Evolutionary conservation across 1,284 basidiomycete species (phyloP), one percentile per base, ranked within the genome.

Genomic region (Ceratobasidium theobromae): DNA sequence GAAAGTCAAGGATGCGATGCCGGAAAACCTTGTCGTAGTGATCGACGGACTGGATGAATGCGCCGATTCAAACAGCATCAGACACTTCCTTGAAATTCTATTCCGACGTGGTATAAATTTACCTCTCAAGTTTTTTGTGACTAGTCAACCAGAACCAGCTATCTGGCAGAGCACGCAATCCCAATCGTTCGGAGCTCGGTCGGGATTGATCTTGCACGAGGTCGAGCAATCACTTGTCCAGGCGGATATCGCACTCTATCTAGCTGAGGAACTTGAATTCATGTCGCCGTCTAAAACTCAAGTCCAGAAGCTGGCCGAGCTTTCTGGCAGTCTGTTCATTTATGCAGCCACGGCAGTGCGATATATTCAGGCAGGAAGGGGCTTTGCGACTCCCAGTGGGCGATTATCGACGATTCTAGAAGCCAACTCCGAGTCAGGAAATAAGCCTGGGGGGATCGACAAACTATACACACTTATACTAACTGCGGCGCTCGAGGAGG

Each of bases 11-110:
- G n/a, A n/a, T n/a, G n/a, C n/a, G n/a, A n/a, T n/a, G n/a, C n/a
- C n/a, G n/a, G n/a, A n/a, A n/a, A n/a, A n/a, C 25, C 3, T 0
- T n/a, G 51, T 68, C 1, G 30, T 68, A 8, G 52, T 68, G 21
- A 49, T 68, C 12, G 67, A 68, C 23, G 67, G 60, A 11, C 43
- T 68, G 1, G 67, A 68, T 27, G 67, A 68, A 35, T 68, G 67
- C 28, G 32, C 30, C 35, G 18, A 45, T 18, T 25, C 40, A 28
- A 25, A 8, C 0, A 43, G 43, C 11, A 43, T 45, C 1, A 28
- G 49, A 21, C 41, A 33, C 21, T n/a, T 65, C 9, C 58, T 68
- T 4, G 41, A 57, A 4, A 25, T 18, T 4, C 54, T 57, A 8
- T 23, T 57, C 8, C 27, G 11, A 8, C 6, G 11, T 30, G 41